phyloP scores from a whole-genome alignment of 2,329 filamentous ascomycete species.

The Cercospora sp. region DNA sequence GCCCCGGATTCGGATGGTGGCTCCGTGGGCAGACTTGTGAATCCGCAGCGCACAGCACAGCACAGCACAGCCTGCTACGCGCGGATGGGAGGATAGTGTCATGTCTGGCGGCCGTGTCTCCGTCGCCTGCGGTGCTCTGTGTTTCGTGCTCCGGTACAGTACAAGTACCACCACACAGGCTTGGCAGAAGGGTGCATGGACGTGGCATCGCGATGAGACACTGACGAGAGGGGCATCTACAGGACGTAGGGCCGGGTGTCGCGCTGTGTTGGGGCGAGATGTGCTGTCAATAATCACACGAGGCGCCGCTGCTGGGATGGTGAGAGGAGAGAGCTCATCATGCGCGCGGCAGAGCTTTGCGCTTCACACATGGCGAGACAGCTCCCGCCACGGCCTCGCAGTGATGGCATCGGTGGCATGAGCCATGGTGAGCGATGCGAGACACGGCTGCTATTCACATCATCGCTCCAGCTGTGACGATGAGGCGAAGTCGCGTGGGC shows the following conservation, averaged over 20 bases:
- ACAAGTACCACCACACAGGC: not conserved
- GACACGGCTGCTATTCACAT: not conserved
- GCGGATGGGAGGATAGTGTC: no score
- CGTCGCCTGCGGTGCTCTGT: not conserved
- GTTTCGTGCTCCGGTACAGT: not conserved
- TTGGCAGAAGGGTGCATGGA: not conserved
- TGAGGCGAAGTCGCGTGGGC: not conserved
- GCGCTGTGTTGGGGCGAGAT: not conserved
- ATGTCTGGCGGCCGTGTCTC: not conserved
- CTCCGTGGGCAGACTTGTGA: not conserved
- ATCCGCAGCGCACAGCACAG: not conserved
- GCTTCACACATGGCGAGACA: not conserved
- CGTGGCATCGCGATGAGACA: not conserved
- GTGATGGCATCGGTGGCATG: not conserved
- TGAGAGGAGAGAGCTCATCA: not conserved
- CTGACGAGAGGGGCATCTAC: not conserved
- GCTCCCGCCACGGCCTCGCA: not conserved
- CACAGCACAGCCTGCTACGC: not conserved
- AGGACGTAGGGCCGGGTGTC: not conserved
- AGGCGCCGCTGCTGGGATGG: constrained; percentile 1
- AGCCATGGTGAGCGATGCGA: not conserved
- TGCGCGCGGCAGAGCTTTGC: not conserved
- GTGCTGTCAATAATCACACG: not conserved
- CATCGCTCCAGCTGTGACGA: not conserved
- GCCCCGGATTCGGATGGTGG: constrained; percentile 5